Evolutionary conservation across 169 alveolate species (phyloP).

Genomic region (Blepharisma undulans): DNA sequence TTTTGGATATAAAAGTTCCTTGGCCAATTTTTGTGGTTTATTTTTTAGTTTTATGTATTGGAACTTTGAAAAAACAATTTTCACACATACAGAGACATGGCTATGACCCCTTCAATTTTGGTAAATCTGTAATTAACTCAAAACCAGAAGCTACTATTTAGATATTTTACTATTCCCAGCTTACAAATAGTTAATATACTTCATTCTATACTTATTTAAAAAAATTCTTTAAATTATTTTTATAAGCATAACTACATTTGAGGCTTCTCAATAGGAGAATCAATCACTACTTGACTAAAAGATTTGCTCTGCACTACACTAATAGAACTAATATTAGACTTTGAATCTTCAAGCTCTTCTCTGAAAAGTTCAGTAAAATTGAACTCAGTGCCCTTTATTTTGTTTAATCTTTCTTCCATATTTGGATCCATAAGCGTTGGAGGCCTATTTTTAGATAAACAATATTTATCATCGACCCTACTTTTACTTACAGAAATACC

Average conservation of each 20-base stretch:
- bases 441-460: not conserved
- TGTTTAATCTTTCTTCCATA: not conserved
- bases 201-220: not conserved
- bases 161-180: too few relatives aligned
- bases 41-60: conserved; percentile 81
- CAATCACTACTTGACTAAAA: not conserved
- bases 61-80: conserved; percentile 89
- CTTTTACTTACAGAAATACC: conserved; percentile 24
- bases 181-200: too few relatives aligned
- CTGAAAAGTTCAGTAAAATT: conserved; percentile 1
- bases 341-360: conserved; percentile 21
- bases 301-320: conserved; percentile 4
- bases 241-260: not conserved
- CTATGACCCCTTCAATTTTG: conserved; percentile 53
- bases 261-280: not conserved
- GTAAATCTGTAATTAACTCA: not conserved
- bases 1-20: conserved; percentile 89
- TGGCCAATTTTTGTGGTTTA: conserved; percentile 91
- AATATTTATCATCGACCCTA: conserved; percentile 13
- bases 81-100: conserved; percentile 48
- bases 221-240: too few relatives aligned
- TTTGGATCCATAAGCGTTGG: not conserved
- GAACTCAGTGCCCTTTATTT: conserved; percentile 9
- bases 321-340: not conserved
- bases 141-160: not conserved